Conservation (phyloP, 192 early-diverging fungal genomes). For the Lobulomyces angularis region DNA sequence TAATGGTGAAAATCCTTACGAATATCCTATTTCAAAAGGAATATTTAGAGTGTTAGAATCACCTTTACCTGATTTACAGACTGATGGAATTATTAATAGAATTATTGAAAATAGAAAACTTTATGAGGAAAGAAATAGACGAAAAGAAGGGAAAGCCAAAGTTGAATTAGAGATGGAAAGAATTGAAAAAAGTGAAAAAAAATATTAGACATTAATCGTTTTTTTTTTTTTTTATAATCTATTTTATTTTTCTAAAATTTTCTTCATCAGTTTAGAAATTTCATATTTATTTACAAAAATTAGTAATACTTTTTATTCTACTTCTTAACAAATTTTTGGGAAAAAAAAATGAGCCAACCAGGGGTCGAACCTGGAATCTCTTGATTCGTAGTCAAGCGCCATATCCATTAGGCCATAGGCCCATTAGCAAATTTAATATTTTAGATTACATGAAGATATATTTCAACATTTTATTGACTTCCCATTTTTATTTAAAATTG, state of each 20-base stretch:
- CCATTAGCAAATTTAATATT: not conserved
- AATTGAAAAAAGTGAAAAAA: slow-evolving; percentile 9
- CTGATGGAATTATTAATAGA: slow-evolving; percentile 73
- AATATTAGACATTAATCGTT: not conserved
- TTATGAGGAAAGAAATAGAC: slow-evolving; percentile 39
- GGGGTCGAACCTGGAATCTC: slow-evolving; percentile 52
- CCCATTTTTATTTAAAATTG: too few relatives aligned
- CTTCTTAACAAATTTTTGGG: not conserved
- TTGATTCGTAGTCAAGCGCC: slow-evolving; percentile 51
- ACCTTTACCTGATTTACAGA: slow-evolving; percentile 63
- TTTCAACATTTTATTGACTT: not conserved
- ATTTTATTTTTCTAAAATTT: slow-evolving; percentile 11
- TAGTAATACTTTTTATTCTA: not conserved
- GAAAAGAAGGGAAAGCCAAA: slow-evolving; percentile 33
- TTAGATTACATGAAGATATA: not conserved
- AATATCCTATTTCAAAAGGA: slow-evolving; percentile 27
- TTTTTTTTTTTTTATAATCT: slow-evolving; percentile 1
- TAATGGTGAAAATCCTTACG: slow-evolving; percentile 72
- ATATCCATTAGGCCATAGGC: slow-evolving; percentile 44
- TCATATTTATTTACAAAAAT: too few relatives aligned
- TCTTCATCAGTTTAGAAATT: too few relatives aligned
- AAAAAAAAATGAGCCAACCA: slow-evolving; percentile 28
- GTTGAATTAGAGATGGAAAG: slow-evolving; percentile 27
- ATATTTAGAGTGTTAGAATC: slow-evolving; percentile 75
- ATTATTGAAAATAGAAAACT: slow-evolving; percentile 76